Conservation (phyloP, 2,329 filamentous ascomycete genomes). For the Phaeosphaeria sp. region DNA sequence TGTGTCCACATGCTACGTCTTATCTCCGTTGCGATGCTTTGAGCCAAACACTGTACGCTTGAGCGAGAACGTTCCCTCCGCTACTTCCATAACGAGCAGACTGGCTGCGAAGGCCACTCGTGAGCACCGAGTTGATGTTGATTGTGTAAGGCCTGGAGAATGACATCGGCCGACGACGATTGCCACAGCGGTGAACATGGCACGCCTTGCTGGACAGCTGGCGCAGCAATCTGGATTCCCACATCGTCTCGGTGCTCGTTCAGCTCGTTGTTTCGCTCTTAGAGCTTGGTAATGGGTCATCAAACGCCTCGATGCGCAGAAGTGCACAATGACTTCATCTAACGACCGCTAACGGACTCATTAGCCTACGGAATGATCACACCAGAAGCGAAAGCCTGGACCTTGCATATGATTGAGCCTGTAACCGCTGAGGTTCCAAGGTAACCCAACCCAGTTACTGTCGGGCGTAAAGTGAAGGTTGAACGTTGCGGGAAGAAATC, state of each 20-base stretch:
- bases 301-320: conserved; percentile 22
- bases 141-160: neutral
- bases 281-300: conserved; percentile 19
- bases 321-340: conserved; percentile 7
- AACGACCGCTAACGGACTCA: conserved; percentile 5
- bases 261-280: neutral
- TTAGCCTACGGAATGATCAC: conserved; percentile 7
- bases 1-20: conserved; percentile 11
- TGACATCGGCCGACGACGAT: neutral
- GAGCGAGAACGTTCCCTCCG: neutral
- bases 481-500: conserved; percentile 23
- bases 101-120: neutral
- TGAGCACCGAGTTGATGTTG: neutral
- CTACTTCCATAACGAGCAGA: neutral
- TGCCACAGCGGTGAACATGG: conserved; percentile 6
- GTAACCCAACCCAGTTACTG: conserved; percentile 17
- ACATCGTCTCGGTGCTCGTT: conserved; percentile 3
- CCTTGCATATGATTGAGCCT: conserved; percentile 20
- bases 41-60: neutral
- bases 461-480: conserved; percentile 24
- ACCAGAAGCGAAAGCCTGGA: conserved; percentile 4
- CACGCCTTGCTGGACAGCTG: neutral
- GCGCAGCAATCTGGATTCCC: neutral
- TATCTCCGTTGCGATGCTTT: neutral
- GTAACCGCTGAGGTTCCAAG: conserved; percentile 18